Evolutionary conservation across 1,284 basidiomycete species (phyloP), one percentile per base, ranked within the genome.

Genomic region (Pisolithus thermaeus): DNA sequence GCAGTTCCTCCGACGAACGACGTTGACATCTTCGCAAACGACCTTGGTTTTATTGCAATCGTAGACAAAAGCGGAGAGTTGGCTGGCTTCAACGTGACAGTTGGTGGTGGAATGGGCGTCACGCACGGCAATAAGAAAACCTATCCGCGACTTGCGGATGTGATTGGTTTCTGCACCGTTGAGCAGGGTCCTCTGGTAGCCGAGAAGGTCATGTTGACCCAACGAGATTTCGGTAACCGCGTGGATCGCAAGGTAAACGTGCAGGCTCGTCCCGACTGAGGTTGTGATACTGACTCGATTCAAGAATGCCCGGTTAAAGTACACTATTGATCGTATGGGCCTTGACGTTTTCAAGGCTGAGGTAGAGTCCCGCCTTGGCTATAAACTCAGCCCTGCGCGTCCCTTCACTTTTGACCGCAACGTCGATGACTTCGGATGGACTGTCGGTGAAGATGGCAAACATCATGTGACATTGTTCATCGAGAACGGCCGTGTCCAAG

Each of bases 91-190:
- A 95, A 97, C 63, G 92, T 97, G 55, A 75, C 87, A 35, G 77
- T 90, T 43, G 93, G 96, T 61, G 96, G 96, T 65, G 97, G 96
- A 53, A 99, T 99, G 96, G 96, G 96, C 71, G 96, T 99, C 44
- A 98, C 96, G 0, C 95, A 99, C 67, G 93, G 91, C 49, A 97
- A 93, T 80, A 99, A 98, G 78, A 95, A 96, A 77, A 99, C 96
- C 0, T 99, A 99, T 70, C 97, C 97, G 43, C 86, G 97, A 56
- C 72, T 89, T 40, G 94, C 84, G 46, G 86, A 87, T 62, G 75
- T 97, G 27, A 82, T 99, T 58, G 97, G 96, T 50, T 99, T 97
- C 76, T 92, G 93, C 62, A 90, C 87, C 1, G 76, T 84, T 14
- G 92, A 96, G 56, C 87, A 99, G 67, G 93, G 90, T 47, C 80